A percentile compares a stretch with the other conserved stretches of the same genome.
phyloP scores from a whole-genome alignment of 208 protist species.

The Trypanosoma melophagium region DNA sequence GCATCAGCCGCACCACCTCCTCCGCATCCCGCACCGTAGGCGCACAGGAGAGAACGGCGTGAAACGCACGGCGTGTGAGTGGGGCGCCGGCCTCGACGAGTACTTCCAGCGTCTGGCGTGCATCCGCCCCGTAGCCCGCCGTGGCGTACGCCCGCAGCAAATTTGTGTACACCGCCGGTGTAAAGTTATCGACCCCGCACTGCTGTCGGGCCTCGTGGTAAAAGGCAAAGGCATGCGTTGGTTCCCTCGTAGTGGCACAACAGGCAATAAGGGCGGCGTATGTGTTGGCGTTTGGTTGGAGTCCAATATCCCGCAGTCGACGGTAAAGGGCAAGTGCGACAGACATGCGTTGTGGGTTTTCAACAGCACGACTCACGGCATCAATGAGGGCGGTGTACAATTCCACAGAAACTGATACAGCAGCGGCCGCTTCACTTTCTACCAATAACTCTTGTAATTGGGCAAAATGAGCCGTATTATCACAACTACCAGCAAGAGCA shows the following conservation, averaged over 20 bases:
- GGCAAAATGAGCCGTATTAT: constrained; percentile 53
- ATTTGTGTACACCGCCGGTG: constrained; percentile 72
- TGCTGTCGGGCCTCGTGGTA: constrained; percentile 74
- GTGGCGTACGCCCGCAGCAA: constrained; percentile 66
- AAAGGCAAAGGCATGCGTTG: constrained; percentile 73
- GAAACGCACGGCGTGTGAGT: constrained; percentile 67
- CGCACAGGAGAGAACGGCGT: constrained; percentile 63
- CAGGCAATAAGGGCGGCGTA: constrained; percentile 82
- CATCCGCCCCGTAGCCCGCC: constrained; percentile 69
- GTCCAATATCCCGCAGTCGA: constrained; percentile 58
- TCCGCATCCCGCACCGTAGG: constrained; percentile 69
- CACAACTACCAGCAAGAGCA: constrained; percentile 49
- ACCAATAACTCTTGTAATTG: constrained; percentile 61
- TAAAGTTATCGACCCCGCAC: constrained; percentile 42
- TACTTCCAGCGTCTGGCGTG: constrained; percentile 65
- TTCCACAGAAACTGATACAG: constrained; percentile 67
- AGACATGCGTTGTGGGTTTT: constrained; percentile 57
- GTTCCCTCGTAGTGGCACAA: constrained; percentile 61
- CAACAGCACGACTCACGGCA: constrained; percentile 53
- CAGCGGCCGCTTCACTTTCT: constrained; percentile 42
- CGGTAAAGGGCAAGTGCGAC: constrained; percentile 81
- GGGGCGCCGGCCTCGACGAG: constrained; percentile 80
- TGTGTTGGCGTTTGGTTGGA: constrained; percentile 52
- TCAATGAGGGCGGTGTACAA: constrained; percentile 80
- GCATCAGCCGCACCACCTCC: constrained; percentile 73